Conservation (phyloP, 2,329 filamentous ascomycete genomes). For the Fusarium subtropicale region DNA sequence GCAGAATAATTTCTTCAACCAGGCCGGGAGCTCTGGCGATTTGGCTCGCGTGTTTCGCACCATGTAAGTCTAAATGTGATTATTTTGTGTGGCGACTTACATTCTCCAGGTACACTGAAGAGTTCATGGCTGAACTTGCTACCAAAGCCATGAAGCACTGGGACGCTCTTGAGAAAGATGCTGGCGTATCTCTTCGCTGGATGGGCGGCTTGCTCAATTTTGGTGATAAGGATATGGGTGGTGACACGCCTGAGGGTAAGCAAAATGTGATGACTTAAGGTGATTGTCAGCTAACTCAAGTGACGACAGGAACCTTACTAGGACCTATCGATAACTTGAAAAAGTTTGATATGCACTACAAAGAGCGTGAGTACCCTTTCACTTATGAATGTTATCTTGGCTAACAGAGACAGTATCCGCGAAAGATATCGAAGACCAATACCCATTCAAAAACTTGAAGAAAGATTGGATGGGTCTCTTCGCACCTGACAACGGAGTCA, state of each 20-base stretch:
- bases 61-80: background rate
- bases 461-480: conserved; percentile 14
- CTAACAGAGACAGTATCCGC: conserved; percentile 4
- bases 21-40: conserved; percentile 26
- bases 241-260: conserved; percentile 18
- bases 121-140: conserved; percentile 29
- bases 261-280: background rate
- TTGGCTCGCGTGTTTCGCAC: conserved; percentile 32
- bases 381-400: fast-evolving
- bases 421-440: conserved; percentile 13
- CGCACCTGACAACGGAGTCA: conserved; percentile 29
- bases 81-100: background rate
- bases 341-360: conserved; percentile 13
- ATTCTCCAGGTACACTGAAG: conserved; percentile 23
- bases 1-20: conserved; percentile 34
- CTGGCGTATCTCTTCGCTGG: conserved; percentile 25
- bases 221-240: conserved; percentile 14
- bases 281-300: fast-evolving
- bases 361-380: background rate
- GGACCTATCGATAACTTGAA: conserved; percentile 9
- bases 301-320: background rate
- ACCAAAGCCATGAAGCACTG: conserved; percentile 24
- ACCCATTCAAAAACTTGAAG: conserved; percentile 22
- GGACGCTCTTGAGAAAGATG: conserved; percentile 32
- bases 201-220: conserved; percentile 39